A percentile compares a stretch with the other conserved stretches of the same genome.
Evolutionary conservation across 345 rosid species (phyloP).

Genomic region (thale cress (Arabidopsis thaliana)): TAIR10.1 NC_003074.8:4950501-4951000

Average conservation of each 20-base stretch:
- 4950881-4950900: constrained; percentile 51
- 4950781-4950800: constrained; percentile 61
- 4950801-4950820: constrained; percentile 53
- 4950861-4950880: constrained; percentile 61
- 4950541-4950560: constrained; percentile 60
- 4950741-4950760: constrained; percentile 59
- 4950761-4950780: constrained; percentile 59
- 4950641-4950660: constrained; percentile 72
- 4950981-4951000: constrained; percentile 39
- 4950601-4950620: constrained; percentile 54
- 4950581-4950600: constrained; percentile 50
- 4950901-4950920: constrained; percentile 51
- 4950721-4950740: constrained; percentile 50
- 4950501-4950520: constrained; percentile 52
- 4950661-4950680: constrained; percentile 58
- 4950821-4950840: constrained; percentile 55
- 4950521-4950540: constrained; percentile 53
- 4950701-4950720: constrained; percentile 51
- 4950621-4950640: constrained; percentile 56
- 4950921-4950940: constrained; percentile 51
- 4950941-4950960: constrained; percentile 63
- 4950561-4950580: constrained; percentile 48
- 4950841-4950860: constrained; percentile 67
- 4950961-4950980: constrained; percentile 55
- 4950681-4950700: constrained; percentile 64